These are phyloP conservation scores for Guillardia theta DNA, from an alignment of 78 protist species.

Conservation along the genomic window DNA sequence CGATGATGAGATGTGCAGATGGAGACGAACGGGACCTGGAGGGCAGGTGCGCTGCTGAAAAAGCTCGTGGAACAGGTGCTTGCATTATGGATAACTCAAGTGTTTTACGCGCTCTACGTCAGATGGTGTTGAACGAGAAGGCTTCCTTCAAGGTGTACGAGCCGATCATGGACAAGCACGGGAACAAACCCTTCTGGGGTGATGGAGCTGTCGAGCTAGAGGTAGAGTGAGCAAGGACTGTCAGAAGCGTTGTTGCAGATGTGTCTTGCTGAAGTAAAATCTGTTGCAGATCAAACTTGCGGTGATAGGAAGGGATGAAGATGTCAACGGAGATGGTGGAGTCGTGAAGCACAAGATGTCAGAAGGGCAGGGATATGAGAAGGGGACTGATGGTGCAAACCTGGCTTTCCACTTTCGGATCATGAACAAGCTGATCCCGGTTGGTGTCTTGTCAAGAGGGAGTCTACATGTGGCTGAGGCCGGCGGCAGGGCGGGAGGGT, in stretches of 20 bases:
- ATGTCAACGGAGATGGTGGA: neutral
- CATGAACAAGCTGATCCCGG: no score
- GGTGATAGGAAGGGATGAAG: neutral
- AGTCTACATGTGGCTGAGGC: no score
- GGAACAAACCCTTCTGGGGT: conserved; percentile 15
- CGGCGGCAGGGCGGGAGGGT: neutral
- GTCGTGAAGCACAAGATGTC: neutral
- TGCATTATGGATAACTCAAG: no score
- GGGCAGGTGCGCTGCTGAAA: neutral
- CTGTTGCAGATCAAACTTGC: neutral
- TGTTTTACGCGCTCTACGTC: no score
- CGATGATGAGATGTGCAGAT: neutral
- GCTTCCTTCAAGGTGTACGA: neutral
- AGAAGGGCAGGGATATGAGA: conserved; percentile 17
- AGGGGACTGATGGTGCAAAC: neutral
- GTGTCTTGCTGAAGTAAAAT: no score
- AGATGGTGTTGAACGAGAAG: neutral
- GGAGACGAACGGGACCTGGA: neutral
- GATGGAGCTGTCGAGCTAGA: neutral
- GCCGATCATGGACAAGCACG: neutral
- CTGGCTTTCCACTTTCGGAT: neutral
- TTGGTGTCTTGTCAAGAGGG: no score
- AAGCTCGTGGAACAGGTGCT: neutral
- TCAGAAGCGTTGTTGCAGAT: neutral
- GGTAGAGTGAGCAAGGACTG: no score